phyloP scores from a whole-genome alignment of 1,139 yeast species.

The Scheffersomyces titani region DNA sequence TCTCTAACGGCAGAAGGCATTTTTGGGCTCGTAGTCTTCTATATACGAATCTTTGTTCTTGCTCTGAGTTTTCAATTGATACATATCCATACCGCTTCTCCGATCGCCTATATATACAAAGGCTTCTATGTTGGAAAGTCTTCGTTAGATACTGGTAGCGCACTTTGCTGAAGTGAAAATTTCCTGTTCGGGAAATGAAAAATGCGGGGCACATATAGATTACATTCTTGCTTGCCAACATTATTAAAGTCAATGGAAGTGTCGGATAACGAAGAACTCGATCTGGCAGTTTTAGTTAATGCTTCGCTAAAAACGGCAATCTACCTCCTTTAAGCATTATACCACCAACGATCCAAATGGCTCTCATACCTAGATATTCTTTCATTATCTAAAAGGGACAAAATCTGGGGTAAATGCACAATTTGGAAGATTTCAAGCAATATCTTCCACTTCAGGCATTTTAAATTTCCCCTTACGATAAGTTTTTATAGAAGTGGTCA shows the following conservation, averaged over 20 bases:
- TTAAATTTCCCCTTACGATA: neutral
- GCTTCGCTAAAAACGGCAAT: neutral
- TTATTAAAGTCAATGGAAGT: too few species aligned
- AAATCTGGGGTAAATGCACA: neutral
- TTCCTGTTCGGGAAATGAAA: neutral
- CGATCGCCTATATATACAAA: neutral
- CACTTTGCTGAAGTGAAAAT: neutral
- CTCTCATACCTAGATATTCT: too few species aligned
- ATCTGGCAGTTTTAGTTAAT: neutral
- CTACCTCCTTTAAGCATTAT: neutral
- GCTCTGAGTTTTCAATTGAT: neutral
- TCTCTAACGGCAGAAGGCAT: conserved; percentile 12
- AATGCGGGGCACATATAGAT: neutral
- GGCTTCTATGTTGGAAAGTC: neutral
- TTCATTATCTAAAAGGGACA: neutral
- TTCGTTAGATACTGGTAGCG: neutral
- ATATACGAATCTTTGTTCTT: neutral
- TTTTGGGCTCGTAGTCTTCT: neutral
- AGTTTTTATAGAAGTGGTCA: too few species aligned
- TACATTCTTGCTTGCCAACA: neutral
- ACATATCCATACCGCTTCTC: neutral
- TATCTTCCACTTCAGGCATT: neutral
- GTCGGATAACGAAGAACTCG: neutral
- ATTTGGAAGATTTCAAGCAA: neutral
- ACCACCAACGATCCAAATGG: neutral